phyloP scores from a whole-genome alignment of 2,329 filamentous ascomycete species.

The Neonectria hederae region DNA sequence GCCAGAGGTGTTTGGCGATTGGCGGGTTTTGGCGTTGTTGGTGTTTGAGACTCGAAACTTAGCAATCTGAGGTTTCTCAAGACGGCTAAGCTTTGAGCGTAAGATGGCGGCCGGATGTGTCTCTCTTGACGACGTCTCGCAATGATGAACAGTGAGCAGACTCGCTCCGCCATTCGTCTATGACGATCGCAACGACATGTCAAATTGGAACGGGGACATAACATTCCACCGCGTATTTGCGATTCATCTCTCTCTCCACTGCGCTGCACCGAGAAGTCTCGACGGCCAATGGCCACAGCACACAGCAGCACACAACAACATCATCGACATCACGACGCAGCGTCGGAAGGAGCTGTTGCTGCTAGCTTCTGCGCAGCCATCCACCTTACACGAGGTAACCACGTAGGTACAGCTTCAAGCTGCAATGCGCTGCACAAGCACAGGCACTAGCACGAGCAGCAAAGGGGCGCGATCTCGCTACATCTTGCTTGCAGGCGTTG shows the following conservation, averaged over 20 bases:
- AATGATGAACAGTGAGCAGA: not conserved
- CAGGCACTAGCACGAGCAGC: not conserved
- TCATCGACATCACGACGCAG: slow-evolving; percentile 3
- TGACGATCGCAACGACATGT: slow-evolving; percentile 1
- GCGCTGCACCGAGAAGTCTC: not conserved
- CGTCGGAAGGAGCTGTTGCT: not conserved
- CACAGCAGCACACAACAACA: slow-evolving; percentile 17
- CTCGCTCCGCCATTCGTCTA: not conserved
- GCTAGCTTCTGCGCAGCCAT: not conserved
- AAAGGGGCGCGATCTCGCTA: not conserved
- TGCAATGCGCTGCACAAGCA: slow-evolving; percentile 6
- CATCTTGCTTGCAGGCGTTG: not conserved
- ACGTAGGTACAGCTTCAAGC: slow-evolving; percentile 9
- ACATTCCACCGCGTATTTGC: slow-evolving; percentile 13
- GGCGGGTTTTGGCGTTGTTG: not conserved
- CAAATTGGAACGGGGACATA: not conserved
- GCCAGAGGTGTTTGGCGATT: not conserved
- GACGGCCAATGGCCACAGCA: slow-evolving; percentile 8
- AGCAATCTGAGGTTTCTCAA: slow-evolving; percentile 3
- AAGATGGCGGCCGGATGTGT: not conserved
- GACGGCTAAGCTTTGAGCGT: slow-evolving; percentile 3
- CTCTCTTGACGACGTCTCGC: slow-evolving; percentile 4
- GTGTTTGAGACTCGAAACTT: slow-evolving; percentile 13
- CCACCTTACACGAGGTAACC: slow-evolving; percentile 11
- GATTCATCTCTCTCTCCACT: not conserved